phyloP scores from a whole-genome alignment of 2,329 filamentous ascomycete genomes.

The Fusarium udum region DNA sequence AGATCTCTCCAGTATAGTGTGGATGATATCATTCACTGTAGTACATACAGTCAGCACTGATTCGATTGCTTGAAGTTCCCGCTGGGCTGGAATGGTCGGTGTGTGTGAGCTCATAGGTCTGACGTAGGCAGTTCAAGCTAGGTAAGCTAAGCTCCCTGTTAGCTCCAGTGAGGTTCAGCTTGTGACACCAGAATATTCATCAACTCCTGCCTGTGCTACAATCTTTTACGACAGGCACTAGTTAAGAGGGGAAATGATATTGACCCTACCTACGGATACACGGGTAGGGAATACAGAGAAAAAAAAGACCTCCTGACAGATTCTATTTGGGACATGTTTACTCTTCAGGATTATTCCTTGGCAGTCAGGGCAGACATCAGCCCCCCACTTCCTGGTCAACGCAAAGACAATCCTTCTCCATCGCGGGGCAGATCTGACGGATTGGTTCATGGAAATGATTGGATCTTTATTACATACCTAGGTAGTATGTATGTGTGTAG shows the following conservation, averaged over 20 bases:
- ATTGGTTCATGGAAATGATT: slow-evolving; percentile 11
- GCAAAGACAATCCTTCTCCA: background rate
- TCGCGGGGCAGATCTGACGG: slow-evolving; percentile 25
- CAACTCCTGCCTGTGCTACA: background rate
- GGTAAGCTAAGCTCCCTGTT: background rate
- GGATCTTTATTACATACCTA: slow-evolving; percentile 2
- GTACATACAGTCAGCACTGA: slow-evolving; percentile 15
- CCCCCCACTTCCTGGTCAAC: slow-evolving; percentile 20
- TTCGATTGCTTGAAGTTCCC: background rate
- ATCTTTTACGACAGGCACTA: background rate
- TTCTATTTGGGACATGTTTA: background rate
- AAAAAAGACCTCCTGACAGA: background rate
- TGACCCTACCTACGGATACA: background rate
- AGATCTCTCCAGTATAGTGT: background rate
- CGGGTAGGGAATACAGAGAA: background rate
- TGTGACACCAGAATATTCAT: background rate
- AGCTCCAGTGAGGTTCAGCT: background rate
- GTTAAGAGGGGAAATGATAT: background rate
- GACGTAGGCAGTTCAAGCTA: slow-evolving; percentile 10
- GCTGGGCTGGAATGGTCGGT: slow-evolving; percentile 10
- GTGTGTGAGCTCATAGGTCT: slow-evolving; percentile 13
- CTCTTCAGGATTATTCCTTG: slow-evolving; percentile 13
- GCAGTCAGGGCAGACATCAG: slow-evolving; percentile 16
- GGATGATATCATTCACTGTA: slow-evolving; percentile 23
- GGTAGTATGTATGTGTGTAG: background rate